phyloP scores from a whole-genome alignment of 2,329 filamentous ascomycete species.

The Ophioceras dolichostomum region DNA sequence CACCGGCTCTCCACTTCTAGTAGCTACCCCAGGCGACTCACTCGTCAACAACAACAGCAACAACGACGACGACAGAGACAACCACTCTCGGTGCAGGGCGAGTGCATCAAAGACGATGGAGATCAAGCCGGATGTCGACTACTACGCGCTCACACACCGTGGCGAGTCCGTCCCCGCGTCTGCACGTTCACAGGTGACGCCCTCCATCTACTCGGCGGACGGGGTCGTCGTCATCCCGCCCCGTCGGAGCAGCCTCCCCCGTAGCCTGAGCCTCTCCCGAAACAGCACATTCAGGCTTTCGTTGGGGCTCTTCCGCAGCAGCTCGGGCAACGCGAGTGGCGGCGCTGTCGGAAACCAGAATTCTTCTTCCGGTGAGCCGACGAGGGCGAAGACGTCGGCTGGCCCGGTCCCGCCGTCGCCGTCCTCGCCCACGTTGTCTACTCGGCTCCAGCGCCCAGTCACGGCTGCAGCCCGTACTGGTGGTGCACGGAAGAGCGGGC shows the following conservation, averaged over 20 bases:
- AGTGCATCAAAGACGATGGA: conserved; percentile 14
- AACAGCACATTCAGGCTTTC: conserved; percentile 19
- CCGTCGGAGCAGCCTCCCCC: conserved; percentile 15
- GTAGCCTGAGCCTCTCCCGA: conserved; percentile 16
- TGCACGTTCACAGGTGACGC: too few species aligned
- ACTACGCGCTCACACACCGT: conserved; percentile 31
- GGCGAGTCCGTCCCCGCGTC: conserved; percentile 3
- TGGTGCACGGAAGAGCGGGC: too few species aligned
- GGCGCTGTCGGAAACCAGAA: background rate
- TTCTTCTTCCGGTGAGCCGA: background rate
- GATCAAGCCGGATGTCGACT: conserved; percentile 44
- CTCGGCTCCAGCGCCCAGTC: too few species aligned
- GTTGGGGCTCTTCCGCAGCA: conserved; percentile 16
- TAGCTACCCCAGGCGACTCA: too few species aligned
- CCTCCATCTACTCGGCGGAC: conserved; percentile 6
- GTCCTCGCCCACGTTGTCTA: background rate
- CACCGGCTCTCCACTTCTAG: too few species aligned
- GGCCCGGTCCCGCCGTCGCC: background rate
- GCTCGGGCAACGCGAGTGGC: background rate
- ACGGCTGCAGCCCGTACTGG: too few species aligned
- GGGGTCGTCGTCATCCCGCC: conserved; percentile 8
- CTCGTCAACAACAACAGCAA: too few species aligned
- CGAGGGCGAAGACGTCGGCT: conserved; percentile 2
- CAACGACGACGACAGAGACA: too few species aligned
- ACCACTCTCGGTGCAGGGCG: too few species aligned